These are phyloP conservation scores for Fusarium sp. DNA, from an alignment of 2,329 filamentous ascomycete species.

Conservation along the genomic window DNA sequence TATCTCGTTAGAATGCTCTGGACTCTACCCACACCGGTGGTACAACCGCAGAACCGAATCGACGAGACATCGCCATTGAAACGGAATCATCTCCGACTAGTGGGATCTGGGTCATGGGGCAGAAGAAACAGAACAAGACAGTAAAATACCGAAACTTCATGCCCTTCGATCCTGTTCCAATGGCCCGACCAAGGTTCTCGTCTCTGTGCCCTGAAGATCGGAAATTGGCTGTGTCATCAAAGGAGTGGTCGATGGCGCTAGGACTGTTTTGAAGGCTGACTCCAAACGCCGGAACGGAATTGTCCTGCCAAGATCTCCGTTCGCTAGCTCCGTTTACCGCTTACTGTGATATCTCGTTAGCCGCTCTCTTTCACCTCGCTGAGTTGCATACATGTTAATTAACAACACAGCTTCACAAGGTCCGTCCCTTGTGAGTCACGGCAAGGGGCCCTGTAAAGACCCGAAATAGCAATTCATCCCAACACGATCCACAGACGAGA, in stretches of 20 bases:
- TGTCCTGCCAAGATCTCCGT: conserved; percentile 11
- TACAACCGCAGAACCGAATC: neutral
- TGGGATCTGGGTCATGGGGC: neutral
- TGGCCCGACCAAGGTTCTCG: conserved; percentile 8
- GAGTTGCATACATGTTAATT: conserved; percentile 3
- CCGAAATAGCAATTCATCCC: conserved; percentile 4
- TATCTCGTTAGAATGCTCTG: neutral
- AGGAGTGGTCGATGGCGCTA: conserved; percentile 38
- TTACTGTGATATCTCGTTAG: conserved; percentile 8
- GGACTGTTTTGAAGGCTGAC: conserved; percentile 3
- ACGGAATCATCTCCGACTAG: conserved; percentile 2
- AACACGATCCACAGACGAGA: conserved; percentile 9
- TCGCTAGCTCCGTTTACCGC: neutral
- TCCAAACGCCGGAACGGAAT: conserved; percentile 32
- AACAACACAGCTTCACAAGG: neutral
- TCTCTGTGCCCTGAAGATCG: conserved; percentile 27
- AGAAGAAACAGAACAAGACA: conserved; percentile 1
- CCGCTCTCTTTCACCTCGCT: neutral
- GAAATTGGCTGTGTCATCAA: conserved; percentile 42
- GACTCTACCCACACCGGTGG: neutral
- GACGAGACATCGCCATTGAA: neutral
- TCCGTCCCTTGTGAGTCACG: conserved; percentile 10
- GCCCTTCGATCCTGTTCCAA: neutral
- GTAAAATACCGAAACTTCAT: conserved; percentile 15
- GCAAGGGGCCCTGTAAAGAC: conserved; percentile 3